These are phyloP conservation scores for Rhodamnia rubescens DNA, from an alignment of 345 rosid species.

Conservation along the genomic window DNA sequence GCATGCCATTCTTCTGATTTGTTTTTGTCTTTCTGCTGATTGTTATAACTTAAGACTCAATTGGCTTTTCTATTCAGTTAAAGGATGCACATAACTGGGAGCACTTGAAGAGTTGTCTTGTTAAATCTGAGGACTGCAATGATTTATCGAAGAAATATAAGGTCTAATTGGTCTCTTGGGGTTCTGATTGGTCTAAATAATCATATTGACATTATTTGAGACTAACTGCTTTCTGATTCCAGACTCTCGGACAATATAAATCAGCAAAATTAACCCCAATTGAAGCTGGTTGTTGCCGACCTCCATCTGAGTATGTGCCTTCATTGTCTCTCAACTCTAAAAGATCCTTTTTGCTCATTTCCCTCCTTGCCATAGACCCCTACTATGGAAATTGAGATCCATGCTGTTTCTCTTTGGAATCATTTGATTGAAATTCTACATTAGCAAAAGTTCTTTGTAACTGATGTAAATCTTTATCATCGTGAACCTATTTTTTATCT, in stretches of 20 bases:
- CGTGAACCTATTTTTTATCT: neutral
- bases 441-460: neutral
- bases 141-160: conserved; percentile 54
- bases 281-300: conserved; percentile 93
- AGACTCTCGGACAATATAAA: conserved; percentile 63
- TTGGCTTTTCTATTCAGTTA: conserved; percentile 31
- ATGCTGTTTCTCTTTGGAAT: neutral
- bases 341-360: neutral
- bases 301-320: conserved; percentile 71
- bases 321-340: neutral
- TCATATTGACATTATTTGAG: conserved; percentile 4
- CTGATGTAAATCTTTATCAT: neutral
- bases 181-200: neutral
- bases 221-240: conserved; percentile 5
- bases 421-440: neutral
- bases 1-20: neutral
- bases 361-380: neutral
- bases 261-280: conserved; percentile 66
- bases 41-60: neutral
- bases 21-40: neutral
- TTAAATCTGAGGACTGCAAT: conserved; percentile 68
- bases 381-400: neutral
- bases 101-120: conserved; percentile 80
- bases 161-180: conserved; percentile 20
- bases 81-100: conserved; percentile 64